A percentile compares a stretch with the other conserved stretches of the same genome.
Conservation (phyloP, 2,329 filamentous ascomycete genomes). For the Alternaria postmessia region DNA sequence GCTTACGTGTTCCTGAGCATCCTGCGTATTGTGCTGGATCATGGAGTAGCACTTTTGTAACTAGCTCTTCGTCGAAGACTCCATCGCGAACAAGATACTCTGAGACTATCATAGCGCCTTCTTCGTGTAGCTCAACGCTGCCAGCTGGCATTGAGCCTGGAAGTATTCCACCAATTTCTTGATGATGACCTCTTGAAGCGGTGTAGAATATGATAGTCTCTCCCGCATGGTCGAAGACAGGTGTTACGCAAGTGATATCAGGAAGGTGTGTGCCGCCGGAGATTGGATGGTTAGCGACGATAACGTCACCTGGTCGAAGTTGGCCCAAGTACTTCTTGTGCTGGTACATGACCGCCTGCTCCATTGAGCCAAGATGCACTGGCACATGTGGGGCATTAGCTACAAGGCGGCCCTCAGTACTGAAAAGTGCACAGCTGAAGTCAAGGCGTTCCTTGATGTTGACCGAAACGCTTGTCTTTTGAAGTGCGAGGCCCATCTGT, state of each 20-base stretch:
- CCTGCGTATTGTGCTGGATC: constrained; percentile 40
- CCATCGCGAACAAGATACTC: constrained; percentile 49
- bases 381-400: constrained; percentile 41
- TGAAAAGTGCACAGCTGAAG: constrained; percentile 37
- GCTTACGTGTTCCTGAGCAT: constrained; percentile 42
- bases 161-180: constrained; percentile 41
- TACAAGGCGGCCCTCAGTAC: constrained; percentile 31
- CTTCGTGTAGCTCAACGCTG: constrained; percentile 57
- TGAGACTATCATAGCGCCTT: constrained; percentile 57
- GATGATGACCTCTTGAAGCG: constrained; percentile 40
- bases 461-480: constrained; percentile 31
- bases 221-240: constrained; percentile 33
- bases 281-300: constrained; percentile 39
- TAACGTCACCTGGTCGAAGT: constrained; percentile 36
- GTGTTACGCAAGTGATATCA: constrained; percentile 39
- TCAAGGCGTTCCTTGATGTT: constrained; percentile 42
- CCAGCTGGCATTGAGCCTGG: constrained; percentile 54
- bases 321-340: constrained; percentile 29
- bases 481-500: constrained; percentile 34
- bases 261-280: constrained; percentile 42
- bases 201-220: constrained; percentile 36
- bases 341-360: constrained; percentile 38
- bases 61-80: neutral
- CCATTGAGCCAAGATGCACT: constrained; percentile 36
- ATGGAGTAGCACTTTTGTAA: constrained; percentile 2